These are phyloP conservation scores for Fusarium lyarnte DNA, from an alignment of 2,329 filamentous ascomycete genomes.

Conservation along the genomic window DNA sequence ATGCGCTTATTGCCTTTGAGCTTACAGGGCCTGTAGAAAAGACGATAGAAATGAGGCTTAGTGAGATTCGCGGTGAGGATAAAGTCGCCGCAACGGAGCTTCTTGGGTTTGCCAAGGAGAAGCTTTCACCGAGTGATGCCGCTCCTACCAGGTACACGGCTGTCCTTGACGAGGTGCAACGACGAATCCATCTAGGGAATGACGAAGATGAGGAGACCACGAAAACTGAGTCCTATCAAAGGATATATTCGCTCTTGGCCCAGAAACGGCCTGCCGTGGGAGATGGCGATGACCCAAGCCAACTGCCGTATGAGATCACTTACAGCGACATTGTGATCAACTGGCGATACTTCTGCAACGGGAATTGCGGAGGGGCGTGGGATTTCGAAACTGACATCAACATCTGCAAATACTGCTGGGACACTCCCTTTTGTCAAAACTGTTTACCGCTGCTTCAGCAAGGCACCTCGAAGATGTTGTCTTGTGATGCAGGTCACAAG, in stretches of 20 bases:
- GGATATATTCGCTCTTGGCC: accelerated
- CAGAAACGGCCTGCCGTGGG: not conserved
- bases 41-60: not conserved
- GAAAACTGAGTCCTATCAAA: not conserved
- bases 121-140: accelerated
- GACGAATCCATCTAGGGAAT: accelerated
- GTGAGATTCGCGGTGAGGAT: not conserved
- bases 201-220: not conserved
- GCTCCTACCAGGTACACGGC: not conserved
- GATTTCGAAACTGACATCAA: not conserved
- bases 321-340: not conserved
- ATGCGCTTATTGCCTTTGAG: not conserved
- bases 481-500: not conserved
- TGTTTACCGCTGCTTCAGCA: not conserved
- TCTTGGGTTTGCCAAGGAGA: not conserved
- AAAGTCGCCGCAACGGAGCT: not conserved
- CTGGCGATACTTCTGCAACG: not conserved
- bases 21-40: not conserved
- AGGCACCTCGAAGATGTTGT: not conserved
- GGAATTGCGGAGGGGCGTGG: not conserved
- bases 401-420: not conserved
- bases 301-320: not conserved
- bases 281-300: no score
- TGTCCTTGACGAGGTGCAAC: not conserved
- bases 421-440: not conserved